Conservation (phyloP, 2,329 filamentous ascomycete species). For the Paecilomyces variotii region DNA sequence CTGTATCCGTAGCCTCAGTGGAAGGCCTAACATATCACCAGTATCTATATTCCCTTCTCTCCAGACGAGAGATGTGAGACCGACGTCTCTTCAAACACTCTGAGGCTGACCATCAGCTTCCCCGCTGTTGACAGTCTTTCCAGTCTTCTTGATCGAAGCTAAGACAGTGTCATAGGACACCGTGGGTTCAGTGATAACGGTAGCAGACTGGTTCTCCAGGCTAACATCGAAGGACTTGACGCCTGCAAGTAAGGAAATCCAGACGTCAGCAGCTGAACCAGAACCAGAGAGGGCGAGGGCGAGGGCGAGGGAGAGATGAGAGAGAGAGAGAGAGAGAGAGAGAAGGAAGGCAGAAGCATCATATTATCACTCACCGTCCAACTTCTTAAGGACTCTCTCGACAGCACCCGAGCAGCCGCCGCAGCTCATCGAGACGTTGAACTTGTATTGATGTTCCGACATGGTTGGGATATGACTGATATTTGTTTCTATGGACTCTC, state of each 20-base stretch:
- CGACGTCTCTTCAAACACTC: constrained; percentile 22
- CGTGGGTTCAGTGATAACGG: constrained; percentile 60
- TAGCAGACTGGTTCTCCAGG: constrained; percentile 77
- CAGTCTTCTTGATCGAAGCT: constrained; percentile 86
- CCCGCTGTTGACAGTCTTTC: constrained; percentile 74
- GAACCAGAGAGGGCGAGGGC: background rate
- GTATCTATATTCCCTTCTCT: background rate
- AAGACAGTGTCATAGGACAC: constrained; percentile 75
- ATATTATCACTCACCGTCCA: constrained; percentile 58
- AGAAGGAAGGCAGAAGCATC: background rate
- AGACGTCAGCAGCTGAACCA: background rate
- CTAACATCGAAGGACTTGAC: constrained; percentile 81
- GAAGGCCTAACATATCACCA: background rate
- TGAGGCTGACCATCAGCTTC: constrained; percentile 36
- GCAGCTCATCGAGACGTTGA: constrained; percentile 90
- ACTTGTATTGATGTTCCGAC: constrained; percentile 86
- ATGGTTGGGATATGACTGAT: constrained; percentile 39
- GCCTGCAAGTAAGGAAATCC: constrained; percentile 43
- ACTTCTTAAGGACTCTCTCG: constrained; percentile 83
- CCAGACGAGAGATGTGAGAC: background rate
- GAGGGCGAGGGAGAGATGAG: background rate
- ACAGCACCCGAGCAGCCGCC: constrained; percentile 93
- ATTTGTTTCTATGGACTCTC: background rate
- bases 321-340: background rate
- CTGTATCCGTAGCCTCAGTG: background rate